Evolutionary conservation across 176 grass and related monocot genomes (phyloP), one percentile per base, ranked within the genome.

Genomic region (Alloteropsis semialata): DNA sequence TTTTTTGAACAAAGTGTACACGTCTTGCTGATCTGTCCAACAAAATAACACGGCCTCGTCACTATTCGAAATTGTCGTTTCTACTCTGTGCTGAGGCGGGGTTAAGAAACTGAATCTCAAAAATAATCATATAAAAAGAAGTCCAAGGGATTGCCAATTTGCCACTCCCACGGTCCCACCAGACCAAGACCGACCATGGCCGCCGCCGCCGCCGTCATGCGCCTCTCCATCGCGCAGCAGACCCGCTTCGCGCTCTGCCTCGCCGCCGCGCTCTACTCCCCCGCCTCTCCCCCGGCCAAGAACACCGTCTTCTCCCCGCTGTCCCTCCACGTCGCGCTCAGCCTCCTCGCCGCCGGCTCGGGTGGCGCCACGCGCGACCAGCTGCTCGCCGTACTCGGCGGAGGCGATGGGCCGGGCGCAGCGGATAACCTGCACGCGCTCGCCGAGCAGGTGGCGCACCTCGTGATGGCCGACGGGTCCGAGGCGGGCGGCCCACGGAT

Each of bases 271-370:
- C 59, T 97, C 5, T 87, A 54, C 49, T 53, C 83, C 10, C 39
- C 13, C 2, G 41, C 72, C 32, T 46, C 74, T 16, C 7, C 71
- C 14, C 38, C 28, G 37, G 10, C 45, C 10, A 15, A 13, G 29
- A 97, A 97, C 85, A 27, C 83, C 27, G 91, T 75, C 43, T 94
- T 97, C 87, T 97, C 91, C 29, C 91, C 91, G 59, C 82, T 97
- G 10, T 94, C 94, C 24, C 64, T 97, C 71, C 91, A 97, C 50
- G 69, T 87, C 42, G 85, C 85, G 8, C 94, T 97, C 87, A 81
- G 87, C 89, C 89, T 97, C 45, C 45, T 94, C 25, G 85, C 87
- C n/a, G 87, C 87, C 15, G 89, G 91, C 28, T 58, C 89, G 0
- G 89, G 82, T 22, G 89, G 89, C 28, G 57, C 74, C 39, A 94